Percentiles rank a stretch among this genome's conserved stretches.
These are phyloP conservation scores for Gastrolobium bilobum DNA, from an alignment of 306 rosid genomes.

Conservation along the genomic window DNA sequence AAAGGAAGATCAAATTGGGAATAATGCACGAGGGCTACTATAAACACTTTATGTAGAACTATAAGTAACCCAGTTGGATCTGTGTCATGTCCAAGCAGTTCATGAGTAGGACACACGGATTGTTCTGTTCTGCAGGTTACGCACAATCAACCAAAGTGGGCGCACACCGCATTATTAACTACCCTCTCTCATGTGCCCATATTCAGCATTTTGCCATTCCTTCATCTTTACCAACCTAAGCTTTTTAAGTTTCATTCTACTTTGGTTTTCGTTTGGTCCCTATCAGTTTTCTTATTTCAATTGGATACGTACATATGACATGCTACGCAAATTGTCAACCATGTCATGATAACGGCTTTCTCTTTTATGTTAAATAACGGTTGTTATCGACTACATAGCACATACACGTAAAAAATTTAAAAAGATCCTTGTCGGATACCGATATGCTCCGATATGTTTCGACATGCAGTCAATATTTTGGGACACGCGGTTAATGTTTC, in stretches of 20 bases:
- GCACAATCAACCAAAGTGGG: conserved; percentile 57
- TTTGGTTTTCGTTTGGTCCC: conserved; percentile 18
- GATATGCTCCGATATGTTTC: no score
- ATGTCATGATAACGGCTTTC: neutral
- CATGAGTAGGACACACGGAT: conserved; percentile 49
- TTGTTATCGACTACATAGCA: no score
- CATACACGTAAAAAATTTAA: no score
- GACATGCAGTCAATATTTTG: no score
- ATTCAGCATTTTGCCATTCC: neutral
- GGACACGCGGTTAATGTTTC: no score
- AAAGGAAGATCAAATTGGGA: conserved; percentile 7
- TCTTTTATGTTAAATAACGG: neutral
- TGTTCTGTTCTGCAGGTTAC: neutral
- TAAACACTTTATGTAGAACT: neutral
- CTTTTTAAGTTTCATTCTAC: neutral
- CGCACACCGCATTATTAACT: neutral
- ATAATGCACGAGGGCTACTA: conserved; percentile 37
- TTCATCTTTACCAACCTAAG: conserved; percentile 36
- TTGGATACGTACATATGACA: neutral
- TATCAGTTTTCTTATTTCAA: neutral
- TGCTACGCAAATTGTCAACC: neutral
- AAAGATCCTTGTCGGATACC: no score
- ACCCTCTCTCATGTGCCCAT: neutral
- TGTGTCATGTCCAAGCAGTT: conserved; percentile 57
- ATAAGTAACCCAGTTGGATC: conserved; percentile 41